Evolutionary conservation across 2,329 filamentous ascomycete species (phyloP).

Genomic region (Escovopsis sp.): DNA sequence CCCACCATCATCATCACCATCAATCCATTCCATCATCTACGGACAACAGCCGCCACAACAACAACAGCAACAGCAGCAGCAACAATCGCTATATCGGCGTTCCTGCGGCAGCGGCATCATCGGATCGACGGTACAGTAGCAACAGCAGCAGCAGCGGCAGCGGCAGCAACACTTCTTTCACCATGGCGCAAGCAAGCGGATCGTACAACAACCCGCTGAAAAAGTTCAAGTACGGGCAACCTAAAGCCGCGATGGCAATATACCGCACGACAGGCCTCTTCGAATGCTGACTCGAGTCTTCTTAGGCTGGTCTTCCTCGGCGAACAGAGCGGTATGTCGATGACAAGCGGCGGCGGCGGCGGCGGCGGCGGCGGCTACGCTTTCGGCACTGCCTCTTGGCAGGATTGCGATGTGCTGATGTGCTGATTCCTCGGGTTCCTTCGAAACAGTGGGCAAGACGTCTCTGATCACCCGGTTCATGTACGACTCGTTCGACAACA

Average conservation of each 20-base stretch:
- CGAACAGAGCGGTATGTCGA: slow-evolving; percentile 82
- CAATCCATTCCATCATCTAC: not conserved
- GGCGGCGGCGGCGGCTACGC: too few relatives aligned
- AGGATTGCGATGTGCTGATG: too few relatives aligned
- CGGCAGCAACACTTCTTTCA: slow-evolving; percentile 11
- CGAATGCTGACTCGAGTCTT: not conserved
- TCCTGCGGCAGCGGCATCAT: too few relatives aligned
- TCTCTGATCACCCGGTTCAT: slow-evolving; percentile 98
- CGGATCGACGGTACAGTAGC: not conserved
- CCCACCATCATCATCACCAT: slow-evolving; percentile 1
- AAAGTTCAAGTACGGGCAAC: slow-evolving; percentile 82
- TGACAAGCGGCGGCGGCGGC: not conserved
- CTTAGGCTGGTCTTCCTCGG: slow-evolving; percentile 85
- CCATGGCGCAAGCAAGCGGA: slow-evolving; percentile 70
- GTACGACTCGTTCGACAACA: slow-evolving; percentile 99
- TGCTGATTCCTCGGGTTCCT: too few relatives aligned
- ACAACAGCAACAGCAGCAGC: too few relatives aligned
- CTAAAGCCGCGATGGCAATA: not conserved
- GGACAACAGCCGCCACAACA: not conserved
- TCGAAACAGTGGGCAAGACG: slow-evolving; percentile 75
- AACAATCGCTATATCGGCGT: too few relatives aligned
- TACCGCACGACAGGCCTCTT: not conserved
- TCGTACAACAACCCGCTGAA: slow-evolving; percentile 98
- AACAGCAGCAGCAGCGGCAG: not conserved
- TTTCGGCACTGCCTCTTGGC: too few relatives aligned